A percentile compares a stretch with the other conserved stretches of the same genome.
Conservation (phyloP, 1,139 yeast species). For the Diutina rugosa region DNA sequence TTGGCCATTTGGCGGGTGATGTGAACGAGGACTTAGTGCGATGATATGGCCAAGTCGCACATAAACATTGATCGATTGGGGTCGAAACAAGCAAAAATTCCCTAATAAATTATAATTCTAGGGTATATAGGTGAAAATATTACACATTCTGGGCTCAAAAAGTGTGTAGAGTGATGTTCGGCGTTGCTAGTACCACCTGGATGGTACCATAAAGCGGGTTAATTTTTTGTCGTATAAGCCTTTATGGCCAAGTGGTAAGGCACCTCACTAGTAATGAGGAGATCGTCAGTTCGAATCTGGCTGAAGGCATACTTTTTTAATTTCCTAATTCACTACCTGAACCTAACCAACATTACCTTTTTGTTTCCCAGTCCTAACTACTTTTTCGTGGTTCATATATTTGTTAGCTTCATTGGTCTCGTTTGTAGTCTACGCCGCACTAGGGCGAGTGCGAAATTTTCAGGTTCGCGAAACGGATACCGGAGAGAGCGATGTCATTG, state of each 20-base stretch:
- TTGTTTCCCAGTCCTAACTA: background rate
- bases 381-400: too few species aligned
- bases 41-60: background rate
- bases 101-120: too few species aligned
- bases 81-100: background rate
- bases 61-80: background rate
- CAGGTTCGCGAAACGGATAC: background rate
- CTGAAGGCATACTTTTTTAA: slow-evolving; percentile 43
- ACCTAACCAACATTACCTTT: too few species aligned
- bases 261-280: slow-evolving; percentile 88
- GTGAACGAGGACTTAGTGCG: background rate
- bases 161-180: too few species aligned
- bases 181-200: too few species aligned
- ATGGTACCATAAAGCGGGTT: background rate
- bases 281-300: slow-evolving; percentile 84
- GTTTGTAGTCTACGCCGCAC: background rate
- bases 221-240: background rate
- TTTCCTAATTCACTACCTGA: too few species aligned
- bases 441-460: background rate
- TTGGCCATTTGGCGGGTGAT: background rate
- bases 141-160: too few species aligned
- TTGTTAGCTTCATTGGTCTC: background rate
- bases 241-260: slow-evolving; percentile 69
- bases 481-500: slow-evolving; percentile 46
- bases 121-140: too few species aligned